A percentile compares a stretch with the other conserved stretches of the same genome.
phyloP scores from a whole-genome alignment of 148 eudicot genomes.

The Fagopyrum homotropicum region DNA sequence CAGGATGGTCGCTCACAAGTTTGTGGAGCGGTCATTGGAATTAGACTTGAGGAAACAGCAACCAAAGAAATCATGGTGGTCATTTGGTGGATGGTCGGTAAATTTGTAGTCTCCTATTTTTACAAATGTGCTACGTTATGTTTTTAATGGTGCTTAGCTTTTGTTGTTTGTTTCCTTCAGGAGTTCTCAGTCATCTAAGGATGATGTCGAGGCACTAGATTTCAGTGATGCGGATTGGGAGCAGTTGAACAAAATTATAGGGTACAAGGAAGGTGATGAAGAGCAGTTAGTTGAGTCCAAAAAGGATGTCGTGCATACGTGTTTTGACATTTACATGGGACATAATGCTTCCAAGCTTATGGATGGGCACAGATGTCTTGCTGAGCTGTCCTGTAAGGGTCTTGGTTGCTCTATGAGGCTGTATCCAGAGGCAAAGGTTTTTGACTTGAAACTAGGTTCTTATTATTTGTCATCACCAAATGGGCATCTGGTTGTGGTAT shows the following conservation, averaged over 20 bases:
- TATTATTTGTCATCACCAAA: conserved; percentile 77
- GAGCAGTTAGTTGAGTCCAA: conserved; percentile 35
- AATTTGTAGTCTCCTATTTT: neutral
- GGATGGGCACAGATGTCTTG: conserved; percentile 54
- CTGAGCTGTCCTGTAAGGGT: conserved; percentile 86
- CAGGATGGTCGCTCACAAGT: conserved; percentile 98
- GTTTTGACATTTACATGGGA: conserved; percentile 84
- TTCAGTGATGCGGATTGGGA: conserved; percentile 86
- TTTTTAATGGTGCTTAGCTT: neutral
- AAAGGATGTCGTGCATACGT: conserved; percentile 53
- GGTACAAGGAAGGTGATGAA: conserved; percentile 77
- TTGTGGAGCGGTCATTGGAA: conserved; percentile 66
- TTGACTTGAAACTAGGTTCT: conserved; percentile 89
- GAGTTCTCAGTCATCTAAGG: conserved; percentile 50
- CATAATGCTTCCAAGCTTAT: conserved; percentile 89
- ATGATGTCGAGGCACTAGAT: conserved; percentile 52
- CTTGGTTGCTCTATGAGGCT: conserved; percentile 68
- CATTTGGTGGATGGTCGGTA: conserved; percentile 88
- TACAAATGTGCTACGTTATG: conserved; percentile 5
- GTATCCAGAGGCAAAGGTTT: conserved; percentile 69
- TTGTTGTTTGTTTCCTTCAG: conserved; percentile 28
- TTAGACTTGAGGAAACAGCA: conserved; percentile 58
- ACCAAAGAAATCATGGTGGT: conserved; percentile 89
- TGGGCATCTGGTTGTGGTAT: conserved; percentile 92
- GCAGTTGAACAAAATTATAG: conserved; percentile 71